Conservation (phyloP, 2,329 filamentous ascomycete genomes). For the Arachnomyces sp. region DNA sequence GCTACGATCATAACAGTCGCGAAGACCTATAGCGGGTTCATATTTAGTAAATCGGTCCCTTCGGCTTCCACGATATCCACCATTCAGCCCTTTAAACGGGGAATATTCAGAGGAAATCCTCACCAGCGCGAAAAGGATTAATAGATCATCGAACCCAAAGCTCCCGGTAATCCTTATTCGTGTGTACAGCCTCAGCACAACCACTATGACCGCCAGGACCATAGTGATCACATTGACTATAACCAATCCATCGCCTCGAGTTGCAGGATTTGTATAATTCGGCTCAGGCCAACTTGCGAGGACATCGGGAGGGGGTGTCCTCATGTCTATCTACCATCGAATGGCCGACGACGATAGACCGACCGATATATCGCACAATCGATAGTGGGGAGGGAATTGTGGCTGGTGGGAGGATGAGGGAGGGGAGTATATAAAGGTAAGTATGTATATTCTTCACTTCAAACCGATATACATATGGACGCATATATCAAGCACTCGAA, state of each 20-base stretch:
- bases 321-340: conserved; percentile 18
- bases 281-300: conserved; percentile 38
- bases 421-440: no score
- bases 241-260: conserved; percentile 36
- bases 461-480: no score
- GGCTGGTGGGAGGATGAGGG: no score
- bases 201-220: conserved; percentile 32
- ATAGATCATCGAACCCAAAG: conserved; percentile 39
- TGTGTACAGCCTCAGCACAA: conserved; percentile 40
- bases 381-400: no score
- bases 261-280: conserved; percentile 40
- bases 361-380: no score
- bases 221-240: conserved; percentile 35
- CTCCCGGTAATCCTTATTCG: conserved; percentile 38
- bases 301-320: conserved; percentile 35
- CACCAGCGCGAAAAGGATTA: conserved; percentile 38
- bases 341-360: no score
- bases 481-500: no score
- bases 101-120: conserved; percentile 1
- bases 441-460: no score
- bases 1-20: conserved; percentile 28
- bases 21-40: conserved; percentile 17
- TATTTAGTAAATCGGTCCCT: conserved; percentile 5
- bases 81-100: no score
- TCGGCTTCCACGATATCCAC: no score